phyloP scores from a whole-genome alignment of 169 alveolate species.

The Toxoplasma gondii region DNA sequence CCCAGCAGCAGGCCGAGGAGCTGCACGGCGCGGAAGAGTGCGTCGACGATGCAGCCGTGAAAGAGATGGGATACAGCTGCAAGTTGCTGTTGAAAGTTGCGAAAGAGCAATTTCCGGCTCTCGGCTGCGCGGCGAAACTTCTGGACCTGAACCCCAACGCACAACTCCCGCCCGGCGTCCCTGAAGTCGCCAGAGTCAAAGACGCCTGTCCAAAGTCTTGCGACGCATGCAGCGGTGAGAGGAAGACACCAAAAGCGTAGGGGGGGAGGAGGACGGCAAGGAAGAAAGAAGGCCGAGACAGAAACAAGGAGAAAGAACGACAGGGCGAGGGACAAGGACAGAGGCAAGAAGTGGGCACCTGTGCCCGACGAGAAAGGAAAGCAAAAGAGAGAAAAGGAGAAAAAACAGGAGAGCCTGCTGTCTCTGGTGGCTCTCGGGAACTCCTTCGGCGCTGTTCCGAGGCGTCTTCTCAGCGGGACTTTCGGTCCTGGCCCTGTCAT shows the following conservation, averaged over 20 bases:
- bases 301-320: background rate
- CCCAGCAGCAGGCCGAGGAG: background rate
- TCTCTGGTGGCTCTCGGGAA: too few species aligned
- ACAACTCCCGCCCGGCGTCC: conserved; percentile 73
- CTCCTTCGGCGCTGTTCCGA: too few species aligned
- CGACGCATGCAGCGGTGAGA: conserved; percentile 69
- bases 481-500: too few species aligned
- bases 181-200: conserved; percentile 67
- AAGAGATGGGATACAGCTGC: conserved; percentile 74
- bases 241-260: too few species aligned
- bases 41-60: conserved; percentile 70
- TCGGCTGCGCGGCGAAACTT: conserved; percentile 68
- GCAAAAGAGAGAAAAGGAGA: too few species aligned
- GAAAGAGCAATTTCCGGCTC: conserved; percentile 61
- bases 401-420: too few species aligned
- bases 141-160: background rate
- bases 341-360: too few species aligned
- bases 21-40: background rate
- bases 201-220: conserved; percentile 76
- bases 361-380: too few species aligned
- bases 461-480: too few species aligned
- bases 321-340: too few species aligned
- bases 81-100: conserved; percentile 67
- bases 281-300: background rate
- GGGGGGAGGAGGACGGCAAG: too few species aligned